Conservation (phyloP, 2,329 filamentous ascomycete species). For the Fusarium succisae region DNA sequence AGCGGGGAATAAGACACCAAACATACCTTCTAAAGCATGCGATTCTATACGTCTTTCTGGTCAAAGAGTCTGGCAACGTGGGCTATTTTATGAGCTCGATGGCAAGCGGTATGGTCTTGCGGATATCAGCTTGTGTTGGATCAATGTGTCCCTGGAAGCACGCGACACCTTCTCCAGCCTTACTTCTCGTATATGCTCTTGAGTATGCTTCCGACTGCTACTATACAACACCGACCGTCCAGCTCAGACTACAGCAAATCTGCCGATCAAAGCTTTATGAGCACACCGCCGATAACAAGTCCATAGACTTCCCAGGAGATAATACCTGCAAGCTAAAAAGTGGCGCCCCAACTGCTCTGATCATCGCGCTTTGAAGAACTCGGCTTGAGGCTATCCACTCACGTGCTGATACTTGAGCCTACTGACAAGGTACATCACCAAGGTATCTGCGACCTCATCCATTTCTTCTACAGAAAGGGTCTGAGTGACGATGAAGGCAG, state of each 20-base stretch:
- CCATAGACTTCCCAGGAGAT: no score
- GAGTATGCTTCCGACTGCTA: neutral
- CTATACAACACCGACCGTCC: neutral
- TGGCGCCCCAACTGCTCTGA: accelerated
- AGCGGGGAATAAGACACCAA: neutral
- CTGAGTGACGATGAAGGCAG: no score
- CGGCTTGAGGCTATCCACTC: neutral
- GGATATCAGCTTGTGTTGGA: accelerated
- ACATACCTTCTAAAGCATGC: no score
- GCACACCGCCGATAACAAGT: no score
- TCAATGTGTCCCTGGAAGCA: no score
- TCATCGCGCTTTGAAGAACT: neutral
- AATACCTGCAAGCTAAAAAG: neutral
- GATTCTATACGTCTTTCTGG: no score
- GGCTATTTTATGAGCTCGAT: no score
- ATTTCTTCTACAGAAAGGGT: accelerated
- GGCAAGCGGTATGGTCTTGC: no score
- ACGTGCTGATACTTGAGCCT: neutral
- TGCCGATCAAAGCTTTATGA: neutral
- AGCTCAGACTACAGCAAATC: neutral
- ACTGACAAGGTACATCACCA: accelerated
- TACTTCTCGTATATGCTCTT: no score
- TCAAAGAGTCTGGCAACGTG: no score
- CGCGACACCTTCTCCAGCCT: no score
- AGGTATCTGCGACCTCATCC: accelerated